Percentiles rank a stretch among this genome's conserved stretches.
Evolutionary conservation across 257 asterid species (phyloP).

Genomic region (Solanum chmielewskii): DNA sequence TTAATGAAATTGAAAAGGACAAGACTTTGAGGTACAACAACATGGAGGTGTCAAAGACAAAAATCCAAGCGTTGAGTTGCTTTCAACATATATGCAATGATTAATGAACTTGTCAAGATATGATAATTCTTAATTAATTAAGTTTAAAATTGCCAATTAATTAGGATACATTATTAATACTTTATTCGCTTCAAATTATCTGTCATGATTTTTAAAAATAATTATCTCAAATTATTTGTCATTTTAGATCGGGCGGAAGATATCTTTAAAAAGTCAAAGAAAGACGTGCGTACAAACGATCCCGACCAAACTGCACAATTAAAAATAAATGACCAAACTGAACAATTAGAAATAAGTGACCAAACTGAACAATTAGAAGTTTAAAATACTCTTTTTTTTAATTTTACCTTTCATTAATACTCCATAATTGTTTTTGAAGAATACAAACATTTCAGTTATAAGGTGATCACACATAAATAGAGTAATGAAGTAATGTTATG

Average conservation of each 20-base stretch:
- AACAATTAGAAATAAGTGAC: too few species aligned
- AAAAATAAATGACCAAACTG: too few species aligned
- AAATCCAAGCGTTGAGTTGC: neutral
- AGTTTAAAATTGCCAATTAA: neutral
- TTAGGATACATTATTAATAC: neutral
- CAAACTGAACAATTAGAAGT: too few species aligned
- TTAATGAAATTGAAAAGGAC: neutral
- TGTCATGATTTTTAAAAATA: too few species aligned
- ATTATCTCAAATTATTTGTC: neutral
- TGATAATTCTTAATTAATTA: neutral
- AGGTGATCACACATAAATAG: neutral
- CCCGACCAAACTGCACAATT: too few species aligned
- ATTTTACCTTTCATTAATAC: too few species aligned
- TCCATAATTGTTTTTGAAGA: neutral
- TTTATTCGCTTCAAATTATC: too few species aligned
- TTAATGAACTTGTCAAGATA: neutral
- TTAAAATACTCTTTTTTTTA: too few species aligned
- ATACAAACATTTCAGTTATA: neutral
- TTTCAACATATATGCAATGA: neutral
- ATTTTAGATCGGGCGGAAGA: too few species aligned
- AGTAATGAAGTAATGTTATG: neutral
- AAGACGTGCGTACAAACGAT: too few species aligned
- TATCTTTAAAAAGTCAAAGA: too few species aligned
- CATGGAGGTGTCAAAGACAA: neutral
- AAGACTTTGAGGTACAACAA: neutral